phyloP scores from a whole-genome alignment of 2,329 filamentous ascomycete species.

The Alternaria burnsii region DNA sequence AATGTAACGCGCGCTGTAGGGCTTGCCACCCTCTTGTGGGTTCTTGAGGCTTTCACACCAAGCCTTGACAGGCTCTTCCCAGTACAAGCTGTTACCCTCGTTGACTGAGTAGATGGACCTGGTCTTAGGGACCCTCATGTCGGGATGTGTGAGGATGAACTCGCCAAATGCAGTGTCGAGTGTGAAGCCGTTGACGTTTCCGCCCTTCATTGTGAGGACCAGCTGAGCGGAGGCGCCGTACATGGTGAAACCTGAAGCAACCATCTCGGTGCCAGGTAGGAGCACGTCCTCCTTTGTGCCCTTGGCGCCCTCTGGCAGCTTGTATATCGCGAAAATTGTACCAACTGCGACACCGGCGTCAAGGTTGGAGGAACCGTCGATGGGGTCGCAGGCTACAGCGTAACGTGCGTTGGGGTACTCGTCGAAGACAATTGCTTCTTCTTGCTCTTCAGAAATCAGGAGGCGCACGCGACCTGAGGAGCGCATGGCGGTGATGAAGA shows the following conservation, averaged over 20 bases:
- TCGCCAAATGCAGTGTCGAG: constrained; percentile 96
- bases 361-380: constrained; percentile 96
- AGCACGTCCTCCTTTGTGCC: constrained; percentile 87
- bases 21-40: constrained; percentile 78
- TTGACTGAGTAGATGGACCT: constrained; percentile 97
- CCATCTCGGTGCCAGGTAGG: constrained; percentile 86
- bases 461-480: constrained; percentile 90
- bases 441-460: constrained; percentile 97
- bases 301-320: constrained; percentile 77
- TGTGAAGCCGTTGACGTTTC: constrained; percentile 95
- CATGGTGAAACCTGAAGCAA: constrained; percentile 99
- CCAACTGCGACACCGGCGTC: constrained; percentile 98
- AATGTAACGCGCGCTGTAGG: constrained; percentile 95
- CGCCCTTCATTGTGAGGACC: constrained; percentile 95
- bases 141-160: constrained; percentile 96
- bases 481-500: constrained; percentile 95
- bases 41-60: constrained; percentile 92
- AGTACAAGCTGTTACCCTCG: constrained; percentile 97
- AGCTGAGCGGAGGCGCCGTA: constrained; percentile 97
- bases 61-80: constrained; percentile 84
- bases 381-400: constrained; percentile 95
- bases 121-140: constrained; percentile 85
- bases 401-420: constrained; percentile 80
- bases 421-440: constrained; percentile 87
- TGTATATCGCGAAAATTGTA: constrained; percentile 95